phyloP scores from a whole-genome alignment of 495 filamentous ascomycete genomes.

The Trichocladium uniseriatum region DNA sequence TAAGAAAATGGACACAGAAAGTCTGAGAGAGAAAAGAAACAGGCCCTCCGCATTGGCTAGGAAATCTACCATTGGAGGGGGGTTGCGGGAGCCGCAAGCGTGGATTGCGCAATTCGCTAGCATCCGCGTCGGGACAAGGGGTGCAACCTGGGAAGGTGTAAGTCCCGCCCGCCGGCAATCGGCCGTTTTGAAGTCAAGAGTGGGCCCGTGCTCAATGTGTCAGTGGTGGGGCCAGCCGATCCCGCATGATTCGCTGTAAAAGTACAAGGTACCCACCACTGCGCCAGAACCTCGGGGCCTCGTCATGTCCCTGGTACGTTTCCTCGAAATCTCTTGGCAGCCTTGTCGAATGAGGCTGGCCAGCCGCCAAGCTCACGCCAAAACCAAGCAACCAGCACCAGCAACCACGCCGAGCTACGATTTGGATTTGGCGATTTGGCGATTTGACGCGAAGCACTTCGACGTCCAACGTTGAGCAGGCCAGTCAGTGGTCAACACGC shows the following conservation, averaged over 20 bases:
- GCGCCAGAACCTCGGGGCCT: neutral
- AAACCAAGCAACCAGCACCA: neutral
- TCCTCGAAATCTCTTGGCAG: slow-evolving; percentile 12
- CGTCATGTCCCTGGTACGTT: neutral
- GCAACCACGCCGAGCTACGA: neutral
- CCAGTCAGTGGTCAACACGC: too few relatives aligned
- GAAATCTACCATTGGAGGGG: neutral
- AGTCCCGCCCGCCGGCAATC: slow-evolving; percentile 17
- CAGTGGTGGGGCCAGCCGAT: neutral
- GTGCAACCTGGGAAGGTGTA: too few relatives aligned
- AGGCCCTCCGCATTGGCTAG: neutral
- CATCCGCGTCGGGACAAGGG: neutral
- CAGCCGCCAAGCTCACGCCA: neutral
- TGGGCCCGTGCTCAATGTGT: neutral
- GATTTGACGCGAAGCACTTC: slow-evolving; percentile 19
- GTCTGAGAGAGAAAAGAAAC: neutral
- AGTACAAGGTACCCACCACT: neutral
- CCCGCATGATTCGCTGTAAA: neutral
- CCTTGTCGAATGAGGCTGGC: slow-evolving; percentile 16
- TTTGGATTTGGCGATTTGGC: slow-evolving; percentile 9
- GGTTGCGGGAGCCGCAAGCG: slow-evolving; percentile 18
- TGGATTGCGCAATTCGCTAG: slow-evolving; percentile 27
- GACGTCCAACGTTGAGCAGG: too few relatives aligned
- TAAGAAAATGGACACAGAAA: neutral
- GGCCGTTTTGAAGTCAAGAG: slow-evolving; percentile 10